A percentile compares a stretch with the other conserved stretches of the same genome.
Conservation (phyloP, 495 filamentous ascomycete genomes). For the Talaromyces proteolyticus region DNA sequence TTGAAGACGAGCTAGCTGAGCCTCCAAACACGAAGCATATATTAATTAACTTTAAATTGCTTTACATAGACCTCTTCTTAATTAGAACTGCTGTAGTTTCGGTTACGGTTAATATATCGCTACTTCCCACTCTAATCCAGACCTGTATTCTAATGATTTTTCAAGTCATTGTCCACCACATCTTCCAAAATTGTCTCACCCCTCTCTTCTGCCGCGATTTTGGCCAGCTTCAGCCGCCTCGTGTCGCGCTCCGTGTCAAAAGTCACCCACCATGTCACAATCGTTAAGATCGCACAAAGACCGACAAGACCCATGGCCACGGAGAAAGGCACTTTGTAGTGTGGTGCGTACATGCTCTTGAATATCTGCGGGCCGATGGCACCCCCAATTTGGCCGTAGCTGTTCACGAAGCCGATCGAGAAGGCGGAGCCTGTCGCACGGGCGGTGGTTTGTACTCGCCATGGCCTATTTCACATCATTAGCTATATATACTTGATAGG, state of each 20-base stretch:
- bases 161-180: constrained; percentile 34
- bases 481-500: not conserved
- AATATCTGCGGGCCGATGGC: constrained; percentile 29
- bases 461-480: constrained; percentile 12
- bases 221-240: constrained; percentile 32
- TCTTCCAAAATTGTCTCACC: constrained; percentile 35
- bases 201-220: constrained; percentile 29
- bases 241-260: constrained; percentile 19
- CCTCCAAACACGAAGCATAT: too few relatives aligned
- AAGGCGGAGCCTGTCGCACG: constrained; percentile 38
- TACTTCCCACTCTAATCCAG: not conserved
- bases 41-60: too few relatives aligned
- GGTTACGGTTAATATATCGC: too few relatives aligned
- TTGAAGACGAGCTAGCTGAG: too few relatives aligned
- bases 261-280: constrained; percentile 16
- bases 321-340: constrained; percentile 21
- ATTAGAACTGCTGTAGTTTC: too few relatives aligned
- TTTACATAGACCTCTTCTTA: too few relatives aligned
- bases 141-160: not conserved
- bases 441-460: constrained; percentile 37
- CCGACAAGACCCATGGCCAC: constrained; percentile 27
- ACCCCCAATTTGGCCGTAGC: constrained; percentile 28
- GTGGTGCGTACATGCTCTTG: constrained; percentile 24
- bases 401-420: constrained; percentile 38
- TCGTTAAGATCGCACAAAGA: constrained; percentile 13